phyloP scores from a whole-genome alignment of 495 filamentous ascomycete species.

The Hypoxylon intermedium region DNA sequence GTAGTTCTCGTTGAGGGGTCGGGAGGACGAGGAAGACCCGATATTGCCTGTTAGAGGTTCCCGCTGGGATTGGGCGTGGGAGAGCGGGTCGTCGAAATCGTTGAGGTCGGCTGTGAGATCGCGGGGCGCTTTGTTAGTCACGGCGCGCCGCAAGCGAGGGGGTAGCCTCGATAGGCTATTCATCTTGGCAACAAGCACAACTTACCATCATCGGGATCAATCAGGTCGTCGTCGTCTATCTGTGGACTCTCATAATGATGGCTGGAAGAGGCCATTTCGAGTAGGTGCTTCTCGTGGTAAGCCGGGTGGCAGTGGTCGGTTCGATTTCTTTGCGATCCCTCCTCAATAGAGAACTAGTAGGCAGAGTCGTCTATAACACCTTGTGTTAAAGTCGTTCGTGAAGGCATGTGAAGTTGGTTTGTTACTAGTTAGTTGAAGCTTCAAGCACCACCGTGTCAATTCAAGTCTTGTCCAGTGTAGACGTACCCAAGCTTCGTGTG shows the following conservation, averaged over 20 bases:
- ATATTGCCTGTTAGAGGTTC: conserved; percentile 84
- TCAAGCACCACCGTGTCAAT: conserved; percentile 39
- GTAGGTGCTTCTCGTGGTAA: no score
- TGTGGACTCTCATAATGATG: conserved; percentile 72
- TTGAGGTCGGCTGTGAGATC: conserved; percentile 69
- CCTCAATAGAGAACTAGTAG: no score
- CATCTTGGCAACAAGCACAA: background rate
- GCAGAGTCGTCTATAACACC: no score
- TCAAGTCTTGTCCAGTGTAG: no score
- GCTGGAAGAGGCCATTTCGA: conserved; percentile 45
- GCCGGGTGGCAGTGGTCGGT: no score
- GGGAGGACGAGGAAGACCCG: conserved; percentile 54
- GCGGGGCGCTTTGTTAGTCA: conserved; percentile 31
- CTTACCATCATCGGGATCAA: conserved; percentile 94
- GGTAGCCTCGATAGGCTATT: background rate
- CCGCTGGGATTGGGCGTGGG: conserved; percentile 67
- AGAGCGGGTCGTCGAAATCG: conserved; percentile 90
- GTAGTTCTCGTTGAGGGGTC: conserved; percentile 65
- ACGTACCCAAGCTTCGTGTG: conserved; percentile 9
- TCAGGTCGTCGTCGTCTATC: conserved; percentile 83
- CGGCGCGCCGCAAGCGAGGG: background rate
- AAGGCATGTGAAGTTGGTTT: background rate
- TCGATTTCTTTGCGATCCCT: background rate
- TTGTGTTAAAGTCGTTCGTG: background rate
- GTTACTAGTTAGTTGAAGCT: conserved; percentile 15